Conservation (phyloP, 2,329 filamentous ascomycete species). For the Clarireedia paspali region DNA sequence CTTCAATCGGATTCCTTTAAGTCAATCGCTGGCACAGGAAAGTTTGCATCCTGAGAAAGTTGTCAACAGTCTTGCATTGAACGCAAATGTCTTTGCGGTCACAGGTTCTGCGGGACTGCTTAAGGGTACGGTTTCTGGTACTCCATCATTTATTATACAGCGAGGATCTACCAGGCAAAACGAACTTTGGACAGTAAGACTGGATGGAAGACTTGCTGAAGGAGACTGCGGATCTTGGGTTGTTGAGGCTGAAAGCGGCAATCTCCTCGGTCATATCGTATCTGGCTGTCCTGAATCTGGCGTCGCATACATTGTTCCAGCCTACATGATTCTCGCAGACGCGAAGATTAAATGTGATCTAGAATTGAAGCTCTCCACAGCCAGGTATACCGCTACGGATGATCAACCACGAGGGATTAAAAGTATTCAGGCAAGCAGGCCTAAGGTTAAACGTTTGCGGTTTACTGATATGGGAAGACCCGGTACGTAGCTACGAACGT, state of each 20-base stretch:
- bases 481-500: no score
- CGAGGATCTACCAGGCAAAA: background rate
- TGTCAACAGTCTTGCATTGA: no score
- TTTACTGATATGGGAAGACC: no score
- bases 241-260: slow-evolving; percentile 9
- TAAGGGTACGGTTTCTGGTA: background rate
- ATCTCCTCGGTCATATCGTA: slow-evolving; percentile 18
- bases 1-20: background rate
- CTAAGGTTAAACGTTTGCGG: slow-evolving; percentile 42
- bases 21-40: no score
- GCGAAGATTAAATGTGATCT: no score
- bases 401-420: no score
- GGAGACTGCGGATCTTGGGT: slow-evolving; percentile 22
- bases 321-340: background rate
- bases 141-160: background rate
- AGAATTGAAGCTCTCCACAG: no score
- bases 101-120: background rate
- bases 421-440: no score
- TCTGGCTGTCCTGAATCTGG: background rate
- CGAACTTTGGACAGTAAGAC: background rate
- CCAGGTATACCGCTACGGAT: no score
- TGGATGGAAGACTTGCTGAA: background rate
- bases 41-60: no score
- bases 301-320: background rate
- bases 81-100: background rate